phyloP scores from a whole-genome alignment of 768 basidiomycete species.

The Tulasnella sp. region DNA sequence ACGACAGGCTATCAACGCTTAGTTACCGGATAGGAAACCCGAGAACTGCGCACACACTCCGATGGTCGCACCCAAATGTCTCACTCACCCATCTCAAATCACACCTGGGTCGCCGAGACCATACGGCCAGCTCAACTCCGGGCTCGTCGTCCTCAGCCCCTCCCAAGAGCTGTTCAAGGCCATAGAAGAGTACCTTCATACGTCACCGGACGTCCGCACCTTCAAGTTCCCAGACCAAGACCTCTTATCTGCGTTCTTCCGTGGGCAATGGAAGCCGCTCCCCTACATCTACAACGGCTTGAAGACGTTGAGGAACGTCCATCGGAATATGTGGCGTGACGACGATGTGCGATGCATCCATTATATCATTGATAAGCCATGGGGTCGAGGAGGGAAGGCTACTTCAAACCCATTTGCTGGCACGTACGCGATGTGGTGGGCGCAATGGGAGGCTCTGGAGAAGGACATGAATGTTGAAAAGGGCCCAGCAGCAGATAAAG shows the following conservation, averaged over 20 bases:
- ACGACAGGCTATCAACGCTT: constrained; percentile 3
- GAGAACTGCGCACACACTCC: constrained; percentile 77
- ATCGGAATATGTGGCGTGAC: constrained; percentile 71
- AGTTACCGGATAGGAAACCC: constrained; percentile 56
- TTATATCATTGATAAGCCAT: constrained; percentile 87
- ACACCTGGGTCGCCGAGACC: constrained; percentile 49
- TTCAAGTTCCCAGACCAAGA: constrained; percentile 91
- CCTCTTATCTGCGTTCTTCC: constrained; percentile 68
- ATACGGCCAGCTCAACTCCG: constrained; percentile 78
- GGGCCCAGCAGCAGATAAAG: too few relatives aligned
- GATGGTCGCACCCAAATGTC: constrained; percentile 35
- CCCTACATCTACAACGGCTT: constrained; percentile 88
- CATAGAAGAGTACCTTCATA: constrained; percentile 47
- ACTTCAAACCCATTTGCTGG: background rate
- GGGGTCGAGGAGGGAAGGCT: constrained; percentile 29
- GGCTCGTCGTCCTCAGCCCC: constrained; percentile 75
- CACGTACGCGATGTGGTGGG: constrained; percentile 12
- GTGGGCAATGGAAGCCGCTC: constrained; percentile 64
- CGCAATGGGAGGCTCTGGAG: constrained; percentile 2
- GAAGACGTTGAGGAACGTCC: constrained; percentile 67
- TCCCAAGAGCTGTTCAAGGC: constrained; percentile 42
- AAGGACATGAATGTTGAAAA: constrained; percentile 2
- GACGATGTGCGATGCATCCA: constrained; percentile 78
- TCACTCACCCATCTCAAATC: constrained; percentile 35
- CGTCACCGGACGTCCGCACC: constrained; percentile 39